These are phyloP conservation scores for Salvia miltiorrhiza DNA, from an alignment of 257 asterid genomes.

Conservation along the genomic window DNA sequence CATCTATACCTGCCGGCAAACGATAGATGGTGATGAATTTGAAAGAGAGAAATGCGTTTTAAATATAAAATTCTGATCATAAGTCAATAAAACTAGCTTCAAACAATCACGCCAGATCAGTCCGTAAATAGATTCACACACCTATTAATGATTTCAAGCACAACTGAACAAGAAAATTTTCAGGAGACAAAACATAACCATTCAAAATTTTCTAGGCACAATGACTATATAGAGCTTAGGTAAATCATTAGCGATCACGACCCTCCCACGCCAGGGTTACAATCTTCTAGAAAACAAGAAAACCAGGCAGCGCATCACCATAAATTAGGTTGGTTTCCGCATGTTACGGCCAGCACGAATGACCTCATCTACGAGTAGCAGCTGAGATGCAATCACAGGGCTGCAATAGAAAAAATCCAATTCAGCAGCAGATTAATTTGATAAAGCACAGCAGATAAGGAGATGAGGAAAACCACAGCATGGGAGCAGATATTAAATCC, in stretches of 20 bases:
- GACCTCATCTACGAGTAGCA: slow-evolving; percentile 91
- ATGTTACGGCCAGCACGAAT: slow-evolving; percentile 98
- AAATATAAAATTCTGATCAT: neutral
- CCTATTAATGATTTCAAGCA: neutral
- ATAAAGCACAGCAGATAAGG: neutral
- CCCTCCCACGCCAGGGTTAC: slow-evolving; percentile 14
- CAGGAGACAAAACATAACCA: neutral
- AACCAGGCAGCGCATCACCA: neutral
- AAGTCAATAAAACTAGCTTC: neutral
- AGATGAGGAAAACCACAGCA: neutral
- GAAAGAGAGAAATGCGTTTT: neutral
- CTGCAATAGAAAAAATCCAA: slow-evolving; percentile 41
- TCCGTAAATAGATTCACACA: neutral
- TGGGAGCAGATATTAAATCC: neutral
- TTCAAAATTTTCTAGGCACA: slow-evolving; percentile 7
- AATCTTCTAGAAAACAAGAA: neutral
- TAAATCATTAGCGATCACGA: slow-evolving; percentile 13
- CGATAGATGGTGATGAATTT: neutral
- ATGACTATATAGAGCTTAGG: slow-evolving; percentile 9
- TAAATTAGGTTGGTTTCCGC: slow-evolving; percentile 71
- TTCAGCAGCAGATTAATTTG: neutral
- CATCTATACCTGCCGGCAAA: neutral
- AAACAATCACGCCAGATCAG: neutral
- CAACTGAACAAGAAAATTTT: neutral
- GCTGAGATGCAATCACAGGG: slow-evolving; percentile 87